Conservation (phyloP, 441 rosid species). For the Erodium chrysanthum region DNA sequence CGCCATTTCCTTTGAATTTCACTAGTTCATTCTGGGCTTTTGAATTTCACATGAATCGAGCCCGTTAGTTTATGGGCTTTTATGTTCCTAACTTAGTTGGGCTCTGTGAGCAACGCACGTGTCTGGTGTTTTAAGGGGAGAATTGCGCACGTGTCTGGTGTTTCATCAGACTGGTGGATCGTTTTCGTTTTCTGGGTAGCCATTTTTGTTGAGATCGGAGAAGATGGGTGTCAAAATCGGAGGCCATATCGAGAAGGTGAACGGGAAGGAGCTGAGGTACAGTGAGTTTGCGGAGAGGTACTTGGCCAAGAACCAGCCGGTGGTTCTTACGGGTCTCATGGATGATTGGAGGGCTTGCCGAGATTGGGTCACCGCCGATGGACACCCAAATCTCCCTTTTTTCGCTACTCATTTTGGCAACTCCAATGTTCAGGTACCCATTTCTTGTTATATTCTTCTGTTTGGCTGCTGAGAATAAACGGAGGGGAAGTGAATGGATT, state of each 20-base stretch:
- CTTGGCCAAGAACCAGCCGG: slow-evolving; percentile 60
- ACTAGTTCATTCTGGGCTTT: background rate
- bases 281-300: slow-evolving; percentile 42
- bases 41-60: background rate
- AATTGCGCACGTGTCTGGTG: background rate
- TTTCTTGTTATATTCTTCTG: background rate
- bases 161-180: background rate
- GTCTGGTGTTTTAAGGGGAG: background rate
- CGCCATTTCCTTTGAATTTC: background rate
- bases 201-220: background rate
- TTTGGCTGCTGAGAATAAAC: background rate
- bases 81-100: background rate
- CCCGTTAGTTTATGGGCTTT: background rate
- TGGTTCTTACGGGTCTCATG: slow-evolving; percentile 60
- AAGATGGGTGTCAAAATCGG: slow-evolving; percentile 43
- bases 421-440: slow-evolving; percentile 65
- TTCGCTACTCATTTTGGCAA: slow-evolving; percentile 57
- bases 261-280: slow-evolving; percentile 52
- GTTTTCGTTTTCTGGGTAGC: background rate
- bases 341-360: slow-evolving; percentile 69
- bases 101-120: too few relatives aligned
- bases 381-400: slow-evolving; percentile 50
- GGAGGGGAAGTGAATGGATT: background rate
- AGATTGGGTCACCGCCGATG: slow-evolving; percentile 60
- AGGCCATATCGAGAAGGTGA: slow-evolving; percentile 54